phyloP scores from a whole-genome alignment of 208 protist species.

The Crithidia acanthocephali region DNA sequence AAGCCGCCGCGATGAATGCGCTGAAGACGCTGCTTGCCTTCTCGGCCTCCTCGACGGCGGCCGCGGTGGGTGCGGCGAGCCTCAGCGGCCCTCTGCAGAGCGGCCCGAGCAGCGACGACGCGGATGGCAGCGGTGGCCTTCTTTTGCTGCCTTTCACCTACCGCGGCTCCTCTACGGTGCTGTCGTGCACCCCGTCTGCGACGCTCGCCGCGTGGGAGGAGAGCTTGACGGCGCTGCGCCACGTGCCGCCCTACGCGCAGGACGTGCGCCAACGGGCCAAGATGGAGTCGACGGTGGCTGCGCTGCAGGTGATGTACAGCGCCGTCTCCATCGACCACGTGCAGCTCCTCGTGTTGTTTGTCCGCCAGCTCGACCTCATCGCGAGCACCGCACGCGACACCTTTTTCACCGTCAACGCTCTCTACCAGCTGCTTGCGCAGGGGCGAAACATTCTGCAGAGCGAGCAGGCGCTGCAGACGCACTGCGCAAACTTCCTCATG shows the following conservation, averaged over 20 bases:
- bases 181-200: constrained; percentile 2
- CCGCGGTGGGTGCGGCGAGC: constrained; percentile 4
- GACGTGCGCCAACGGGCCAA: constrained; percentile 37
- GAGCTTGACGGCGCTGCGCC: constrained; percentile 29
- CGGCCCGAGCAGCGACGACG: constrained; percentile 10
- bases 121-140: neutral
- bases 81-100: constrained; percentile 21
- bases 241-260: constrained; percentile 30
- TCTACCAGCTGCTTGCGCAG: constrained; percentile 60
- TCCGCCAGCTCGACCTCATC: constrained; percentile 61
- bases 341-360: constrained; percentile 49
- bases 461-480: constrained; percentile 53
- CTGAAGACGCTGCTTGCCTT: constrained; percentile 27
- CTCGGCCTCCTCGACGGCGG: constrained; percentile 15
- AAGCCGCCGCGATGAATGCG: constrained; percentile 18
- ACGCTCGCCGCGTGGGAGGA: constrained; percentile 36
- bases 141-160: constrained; percentile 26
- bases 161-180: constrained; percentile 20
- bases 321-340: constrained; percentile 64
- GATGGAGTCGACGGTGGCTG: constrained; percentile 53
- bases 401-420: constrained; percentile 60
- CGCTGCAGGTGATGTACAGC: constrained; percentile 65
- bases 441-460: constrained; percentile 77
- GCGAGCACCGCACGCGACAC: constrained; percentile 58
- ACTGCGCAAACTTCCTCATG: constrained; percentile 84